Evolutionary conservation across 2,329 filamentous ascomycete species (phyloP).

Genomic region (Pestalotiopsis sp.): DNA sequence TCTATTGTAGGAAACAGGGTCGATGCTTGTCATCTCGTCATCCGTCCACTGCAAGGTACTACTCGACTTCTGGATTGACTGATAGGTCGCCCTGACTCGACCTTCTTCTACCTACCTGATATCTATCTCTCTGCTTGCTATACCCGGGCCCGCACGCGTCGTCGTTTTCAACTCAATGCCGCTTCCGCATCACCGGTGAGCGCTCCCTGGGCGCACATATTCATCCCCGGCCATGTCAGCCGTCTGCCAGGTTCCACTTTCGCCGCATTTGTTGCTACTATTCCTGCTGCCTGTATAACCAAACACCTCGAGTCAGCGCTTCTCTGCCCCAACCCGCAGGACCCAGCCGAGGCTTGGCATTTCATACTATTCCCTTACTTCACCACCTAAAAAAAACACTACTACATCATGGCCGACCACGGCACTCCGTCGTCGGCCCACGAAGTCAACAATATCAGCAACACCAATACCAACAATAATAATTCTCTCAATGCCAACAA

Average conservation of each 20-base stretch:
- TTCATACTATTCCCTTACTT: background rate
- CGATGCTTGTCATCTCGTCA: background rate
- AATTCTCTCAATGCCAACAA: background rate
- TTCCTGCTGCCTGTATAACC: background rate
- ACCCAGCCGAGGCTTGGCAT: background rate
- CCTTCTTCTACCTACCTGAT: background rate
- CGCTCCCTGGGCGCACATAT: background rate
- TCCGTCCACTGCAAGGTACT: background rate
- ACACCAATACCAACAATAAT: conserved; percentile 3
- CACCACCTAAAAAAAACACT: background rate
- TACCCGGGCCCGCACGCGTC: background rate
- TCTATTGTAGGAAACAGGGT: background rate
- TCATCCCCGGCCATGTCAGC: conserved; percentile 3
- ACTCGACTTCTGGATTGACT: background rate
- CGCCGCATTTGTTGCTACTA: background rate
- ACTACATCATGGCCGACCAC: conserved; percentile 15
- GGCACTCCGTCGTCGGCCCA: conserved; percentile 17
- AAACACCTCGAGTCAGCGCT: background rate
- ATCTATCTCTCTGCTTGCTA: background rate
- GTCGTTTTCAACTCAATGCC: background rate
- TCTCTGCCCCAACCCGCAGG: background rate
- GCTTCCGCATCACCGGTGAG: background rate
- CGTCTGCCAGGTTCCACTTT: conserved; percentile 2
- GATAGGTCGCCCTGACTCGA: background rate
- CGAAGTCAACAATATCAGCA: conserved; percentile 10